These are phyloP conservation scores for Yamadazyma diddensiae DNA, from an alignment of 1,139 yeast genomes.

Conservation along the genomic window DNA sequence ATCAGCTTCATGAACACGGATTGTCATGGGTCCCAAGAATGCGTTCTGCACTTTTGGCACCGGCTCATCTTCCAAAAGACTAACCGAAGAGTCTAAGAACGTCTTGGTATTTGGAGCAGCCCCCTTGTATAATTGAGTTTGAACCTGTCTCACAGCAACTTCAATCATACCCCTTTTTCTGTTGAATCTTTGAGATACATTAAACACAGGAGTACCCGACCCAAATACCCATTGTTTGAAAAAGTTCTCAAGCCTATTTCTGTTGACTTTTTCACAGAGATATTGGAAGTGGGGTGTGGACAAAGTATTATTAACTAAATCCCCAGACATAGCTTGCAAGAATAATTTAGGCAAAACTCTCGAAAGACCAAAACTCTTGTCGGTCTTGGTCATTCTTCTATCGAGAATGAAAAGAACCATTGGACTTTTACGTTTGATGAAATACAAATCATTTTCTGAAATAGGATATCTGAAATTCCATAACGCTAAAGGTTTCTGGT, in stretches of 20 bases:
- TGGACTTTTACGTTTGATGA: conserved; percentile 78
- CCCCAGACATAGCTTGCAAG: conserved; percentile 95
- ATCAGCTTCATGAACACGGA: conserved; percentile 95
- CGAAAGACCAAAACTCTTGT: conserved; percentile 86
- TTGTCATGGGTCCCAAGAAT: conserved; percentile 93
- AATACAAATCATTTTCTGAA: conserved; percentile 55
- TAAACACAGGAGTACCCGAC: conserved; percentile 83
- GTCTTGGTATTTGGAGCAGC: conserved; percentile 31
- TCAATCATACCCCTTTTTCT: conserved; percentile 92
- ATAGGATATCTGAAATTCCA: conserved; percentile 70
- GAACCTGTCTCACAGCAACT: conserved; percentile 79
- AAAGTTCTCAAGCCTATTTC: conserved; percentile 76
- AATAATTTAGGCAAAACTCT: conserved; percentile 90
- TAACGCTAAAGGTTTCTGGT: conserved; percentile 75
- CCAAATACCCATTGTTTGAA: conserved; percentile 94
- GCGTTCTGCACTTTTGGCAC: conserved; percentile 37
- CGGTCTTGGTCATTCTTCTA: conserved; percentile 93
- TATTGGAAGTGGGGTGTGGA: conserved; percentile 85
- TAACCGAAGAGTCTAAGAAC: conserved; percentile 47
- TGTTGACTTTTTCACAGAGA: conserved; percentile 91
- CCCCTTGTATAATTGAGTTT: conserved; percentile 14
- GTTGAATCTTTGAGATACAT: conserved; percentile 88
- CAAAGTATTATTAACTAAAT: conserved; percentile 71
- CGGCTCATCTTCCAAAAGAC: conserved; percentile 40
- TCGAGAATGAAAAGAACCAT: conserved; percentile 81